Conservation (phyloP, 2,329 filamentous ascomycete species). For the Esteya vermicola region DNA sequence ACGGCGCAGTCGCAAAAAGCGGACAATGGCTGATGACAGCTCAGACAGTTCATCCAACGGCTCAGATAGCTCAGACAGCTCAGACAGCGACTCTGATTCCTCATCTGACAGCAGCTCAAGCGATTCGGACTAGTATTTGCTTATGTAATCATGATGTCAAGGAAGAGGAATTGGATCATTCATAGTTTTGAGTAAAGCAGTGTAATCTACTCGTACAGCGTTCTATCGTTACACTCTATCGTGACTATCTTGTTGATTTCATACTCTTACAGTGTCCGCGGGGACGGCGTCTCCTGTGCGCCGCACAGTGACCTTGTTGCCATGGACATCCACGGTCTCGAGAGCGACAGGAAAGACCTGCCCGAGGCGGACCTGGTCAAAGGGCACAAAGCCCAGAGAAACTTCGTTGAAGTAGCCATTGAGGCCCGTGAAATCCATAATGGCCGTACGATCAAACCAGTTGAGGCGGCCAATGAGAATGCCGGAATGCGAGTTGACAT, state of each 20-base stretch:
- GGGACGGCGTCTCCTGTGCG: not conserved
- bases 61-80: constrained; percentile 17
- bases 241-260: not conserved
- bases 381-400: constrained; percentile 12
- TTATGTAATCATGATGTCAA: not conserved
- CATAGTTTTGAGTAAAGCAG: too few species aligned
- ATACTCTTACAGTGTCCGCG: not conserved
- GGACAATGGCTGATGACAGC: constrained; percentile 24
- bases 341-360: constrained; percentile 44
- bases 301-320: constrained; percentile 28
- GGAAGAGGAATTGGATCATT: too few species aligned
- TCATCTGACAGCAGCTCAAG: not conserved
- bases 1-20: constrained; percentile 35
- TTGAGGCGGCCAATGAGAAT: constrained; percentile 27
- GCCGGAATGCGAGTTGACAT: constrained; percentile 17
- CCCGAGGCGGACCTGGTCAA: constrained; percentile 28
- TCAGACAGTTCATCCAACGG: constrained; percentile 25
- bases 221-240: not conserved
- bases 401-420: not conserved
- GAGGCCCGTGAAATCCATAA: constrained; percentile 24
- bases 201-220: not conserved
- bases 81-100: constrained; percentile 7
- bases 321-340: constrained; percentile 35
- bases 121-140: not conserved
- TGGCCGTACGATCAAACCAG: constrained; percentile 33